Percentiles rank a stretch among this genome's conserved stretches.
Conservation (phyloP, 2,329 filamentous ascomycete genomes). For the Talaromyces sp. region DNA sequence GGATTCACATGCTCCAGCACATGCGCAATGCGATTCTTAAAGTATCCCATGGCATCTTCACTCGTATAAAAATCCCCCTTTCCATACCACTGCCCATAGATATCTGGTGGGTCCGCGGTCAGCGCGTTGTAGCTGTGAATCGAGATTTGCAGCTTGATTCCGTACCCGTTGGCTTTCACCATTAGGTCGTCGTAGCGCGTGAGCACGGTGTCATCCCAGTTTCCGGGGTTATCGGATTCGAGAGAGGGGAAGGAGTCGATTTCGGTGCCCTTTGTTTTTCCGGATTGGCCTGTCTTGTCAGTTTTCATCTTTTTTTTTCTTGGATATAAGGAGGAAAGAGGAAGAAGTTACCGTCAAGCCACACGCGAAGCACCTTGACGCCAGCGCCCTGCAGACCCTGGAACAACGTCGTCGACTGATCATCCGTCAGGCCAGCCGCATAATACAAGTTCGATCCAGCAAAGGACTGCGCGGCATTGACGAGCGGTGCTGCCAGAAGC, state of each 20-base stretch:
- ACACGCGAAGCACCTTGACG: conserved; percentile 18
- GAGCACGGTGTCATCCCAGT: not conserved
- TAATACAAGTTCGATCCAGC: conserved; percentile 24
- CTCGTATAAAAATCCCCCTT: not conserved
- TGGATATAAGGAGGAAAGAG: not conserved
- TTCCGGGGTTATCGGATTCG: not conserved
- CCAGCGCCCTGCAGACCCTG: conserved; percentile 16
- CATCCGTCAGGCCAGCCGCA: conserved; percentile 19
- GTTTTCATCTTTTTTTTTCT: too few species aligned
- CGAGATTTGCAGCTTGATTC: not conserved
- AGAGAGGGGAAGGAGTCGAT: not conserved
- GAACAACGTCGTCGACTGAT: conserved; percentile 17
- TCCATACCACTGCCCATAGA: not conserved
- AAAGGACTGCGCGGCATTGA: conserved; percentile 16
- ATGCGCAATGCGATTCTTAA: not conserved
- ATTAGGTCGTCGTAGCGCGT: not conserved
- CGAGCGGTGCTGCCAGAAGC: not conserved
- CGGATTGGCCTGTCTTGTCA: not conserved
- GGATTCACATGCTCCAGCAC: not conserved
- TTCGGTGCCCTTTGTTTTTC: not conserved
- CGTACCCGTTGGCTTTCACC: not conserved
- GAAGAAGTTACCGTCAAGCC: conserved; percentile 17
- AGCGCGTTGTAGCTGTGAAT: not conserved
- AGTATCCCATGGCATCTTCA: not conserved
- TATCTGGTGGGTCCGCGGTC: not conserved